Evolutionary conservation across 2,329 filamentous ascomycete species (phyloP).

Genomic region (Microascus cirrosus): DNA sequence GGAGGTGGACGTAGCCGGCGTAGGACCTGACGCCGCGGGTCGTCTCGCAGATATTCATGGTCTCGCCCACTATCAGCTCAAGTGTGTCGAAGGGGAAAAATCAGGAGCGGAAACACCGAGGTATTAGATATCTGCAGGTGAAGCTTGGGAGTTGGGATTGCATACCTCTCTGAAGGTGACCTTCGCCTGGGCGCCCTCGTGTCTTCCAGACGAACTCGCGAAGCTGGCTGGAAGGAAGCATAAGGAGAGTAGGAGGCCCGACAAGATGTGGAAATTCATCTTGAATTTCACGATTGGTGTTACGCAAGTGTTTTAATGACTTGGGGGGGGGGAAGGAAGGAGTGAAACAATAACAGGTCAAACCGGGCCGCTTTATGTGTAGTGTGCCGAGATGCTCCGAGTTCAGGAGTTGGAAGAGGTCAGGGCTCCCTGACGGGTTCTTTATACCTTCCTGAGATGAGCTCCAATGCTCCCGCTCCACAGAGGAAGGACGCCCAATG

Average conservation of each 20-base stretch:
- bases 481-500: too few species aligned
- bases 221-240: background rate
- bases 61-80: background rate
- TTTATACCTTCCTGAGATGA: too few species aligned
- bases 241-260: background rate
- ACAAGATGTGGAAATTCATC: background rate
- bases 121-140: background rate
- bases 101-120: background rate
- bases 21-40: slow-evolving; percentile 16
- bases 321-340: background rate
- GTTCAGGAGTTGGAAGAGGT: too few species aligned
- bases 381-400: too few species aligned
- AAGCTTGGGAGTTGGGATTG: background rate
- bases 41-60: slow-evolving; percentile 36
- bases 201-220: background rate
- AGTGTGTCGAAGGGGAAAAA: background rate
- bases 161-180: background rate
- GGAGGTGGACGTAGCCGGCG: slow-evolving; percentile 42
- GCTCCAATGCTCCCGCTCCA: too few species aligned
- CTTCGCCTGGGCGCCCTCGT: background rate
- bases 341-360: background rate
- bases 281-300: background rate
- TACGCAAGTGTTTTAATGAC: background rate
- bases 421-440: too few species aligned
- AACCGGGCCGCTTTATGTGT: too few species aligned